Conservation (phyloP, 257 asterid species). For the Solanum okadae region DNA sequence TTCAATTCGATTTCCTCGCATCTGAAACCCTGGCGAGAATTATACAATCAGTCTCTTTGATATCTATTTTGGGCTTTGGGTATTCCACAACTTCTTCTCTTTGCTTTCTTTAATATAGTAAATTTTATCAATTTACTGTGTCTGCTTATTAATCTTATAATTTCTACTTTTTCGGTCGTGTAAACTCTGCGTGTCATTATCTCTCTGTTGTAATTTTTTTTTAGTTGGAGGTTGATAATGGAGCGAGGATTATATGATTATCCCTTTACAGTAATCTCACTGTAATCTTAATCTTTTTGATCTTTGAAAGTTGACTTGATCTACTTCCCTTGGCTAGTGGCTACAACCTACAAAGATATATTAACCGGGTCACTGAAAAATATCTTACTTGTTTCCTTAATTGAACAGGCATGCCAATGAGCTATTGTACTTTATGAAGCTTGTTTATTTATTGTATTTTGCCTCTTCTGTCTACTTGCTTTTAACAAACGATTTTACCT, state of each 20-base stretch:
- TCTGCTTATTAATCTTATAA: not conserved
- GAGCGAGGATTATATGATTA: not conserved
- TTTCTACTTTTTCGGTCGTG: not conserved
- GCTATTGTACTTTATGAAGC: not conserved
- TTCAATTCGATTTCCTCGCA: not conserved
- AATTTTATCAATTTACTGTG: not conserved
- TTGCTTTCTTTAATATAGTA: not conserved
- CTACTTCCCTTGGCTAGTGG: not conserved
- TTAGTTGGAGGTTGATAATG: not conserved
- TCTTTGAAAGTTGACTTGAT: not conserved
- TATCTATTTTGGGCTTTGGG: not conserved
- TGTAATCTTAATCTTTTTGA: not conserved
- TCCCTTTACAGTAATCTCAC: not conserved
- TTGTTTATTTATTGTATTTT: not conserved
- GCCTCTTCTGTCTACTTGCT: not conserved
- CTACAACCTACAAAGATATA: not conserved
- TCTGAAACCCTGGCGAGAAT: not conserved
- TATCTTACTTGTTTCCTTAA: not conserved
- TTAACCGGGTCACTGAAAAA: not conserved
- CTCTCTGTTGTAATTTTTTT: not conserved
- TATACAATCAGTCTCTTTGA: not conserved
- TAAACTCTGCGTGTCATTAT: not conserved
- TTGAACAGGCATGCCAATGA: not conserved
- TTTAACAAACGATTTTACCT: not conserved
- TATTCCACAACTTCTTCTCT: not conserved